Evolutionary conservation across 768 basidiomycete genomes (phyloP).

Genomic region (Kwoniella europaea): DNA sequence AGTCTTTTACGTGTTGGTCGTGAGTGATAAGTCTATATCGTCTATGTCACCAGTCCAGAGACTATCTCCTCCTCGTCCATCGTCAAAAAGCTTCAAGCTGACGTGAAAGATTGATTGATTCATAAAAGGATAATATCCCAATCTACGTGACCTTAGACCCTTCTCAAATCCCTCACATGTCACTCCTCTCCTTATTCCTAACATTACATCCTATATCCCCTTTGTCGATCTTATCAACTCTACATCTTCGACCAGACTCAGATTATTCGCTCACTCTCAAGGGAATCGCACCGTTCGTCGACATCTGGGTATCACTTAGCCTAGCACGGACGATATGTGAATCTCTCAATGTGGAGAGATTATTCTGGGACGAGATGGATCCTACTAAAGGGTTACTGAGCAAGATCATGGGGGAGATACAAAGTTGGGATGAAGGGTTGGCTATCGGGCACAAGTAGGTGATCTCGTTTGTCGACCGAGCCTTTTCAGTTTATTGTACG

Average conservation of each 20-base stretch:
- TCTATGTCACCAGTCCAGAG: background rate
- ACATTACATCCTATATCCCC: conserved; percentile 29
- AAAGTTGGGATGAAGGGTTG: conserved; percentile 45
- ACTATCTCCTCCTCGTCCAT: background rate
- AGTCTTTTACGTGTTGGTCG: conserved; percentile 20
- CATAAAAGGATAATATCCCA: conserved; percentile 31
- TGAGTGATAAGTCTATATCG: conserved; percentile 6
- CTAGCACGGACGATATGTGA: conserved; percentile 21
- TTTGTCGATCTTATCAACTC: conserved; percentile 20
- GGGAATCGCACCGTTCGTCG: conserved; percentile 37
- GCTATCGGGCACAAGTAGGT: conserved; percentile 41
- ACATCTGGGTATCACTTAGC: conserved; percentile 35
- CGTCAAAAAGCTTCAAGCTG: background rate
- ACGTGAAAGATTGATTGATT: background rate
- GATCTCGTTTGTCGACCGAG: background rate
- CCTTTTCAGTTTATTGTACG: background rate
- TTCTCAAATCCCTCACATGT: conserved; percentile 34
- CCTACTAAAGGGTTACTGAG: conserved; percentile 29
- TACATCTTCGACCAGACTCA: conserved; percentile 10
- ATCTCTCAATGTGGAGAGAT: conserved; percentile 17
- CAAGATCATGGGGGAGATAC: conserved; percentile 11
- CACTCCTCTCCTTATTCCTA: conserved; percentile 36
- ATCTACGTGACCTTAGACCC: conserved; percentile 41
- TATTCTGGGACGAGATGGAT: conserved; percentile 31
- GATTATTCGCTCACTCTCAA: conserved; percentile 26